These are phyloP conservation scores for Psilocybe sp. DNA, from an alignment of 768 basidiomycete genomes.

Conservation along the genomic window DNA sequence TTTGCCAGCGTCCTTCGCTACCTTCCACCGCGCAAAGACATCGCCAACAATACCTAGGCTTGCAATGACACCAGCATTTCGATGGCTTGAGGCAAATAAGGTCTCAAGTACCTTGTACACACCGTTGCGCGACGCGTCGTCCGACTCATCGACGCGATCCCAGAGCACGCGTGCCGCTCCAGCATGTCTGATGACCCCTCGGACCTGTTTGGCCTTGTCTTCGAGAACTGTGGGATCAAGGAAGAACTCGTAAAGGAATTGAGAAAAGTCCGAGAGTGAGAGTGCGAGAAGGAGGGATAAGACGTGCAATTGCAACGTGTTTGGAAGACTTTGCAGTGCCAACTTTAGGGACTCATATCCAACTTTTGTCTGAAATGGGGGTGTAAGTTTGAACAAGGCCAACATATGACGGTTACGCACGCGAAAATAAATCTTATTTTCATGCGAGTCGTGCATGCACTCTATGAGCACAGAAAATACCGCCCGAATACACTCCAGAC, in stretches of 20 bases:
- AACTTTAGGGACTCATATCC: slow-evolving; percentile 65
- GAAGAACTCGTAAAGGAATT: slow-evolving; percentile 48
- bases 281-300: slow-evolving; percentile 70
- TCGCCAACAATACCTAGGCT: slow-evolving; percentile 52
- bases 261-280: slow-evolving; percentile 60
- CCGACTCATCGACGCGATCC: slow-evolving; percentile 35
- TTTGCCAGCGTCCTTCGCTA: slow-evolving; percentile 17
- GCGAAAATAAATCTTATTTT: slow-evolving; percentile 65
- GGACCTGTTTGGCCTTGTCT: slow-evolving; percentile 32
- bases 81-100: slow-evolving; percentile 57
- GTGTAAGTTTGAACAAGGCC: not conserved
- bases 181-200: slow-evolving; percentile 54
- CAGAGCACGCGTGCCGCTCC: slow-evolving; percentile 62
- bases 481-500: slow-evolving; percentile 46
- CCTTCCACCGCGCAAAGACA: slow-evolving; percentile 34
- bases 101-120: slow-evolving; percentile 63
- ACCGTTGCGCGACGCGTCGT: slow-evolving; percentile 36
- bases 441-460: slow-evolving; percentile 51
- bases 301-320: slow-evolving; percentile 38
- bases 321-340: slow-evolving; percentile 53
- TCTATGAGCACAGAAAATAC: slow-evolving; percentile 65
- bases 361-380: slow-evolving; percentile 42
- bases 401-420: slow-evolving; percentile 33
- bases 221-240: slow-evolving; percentile 40
- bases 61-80: slow-evolving; percentile 68